Evolutionary conservation across 345 rosid species (phyloP).

Genomic region (Brassica incana): DNA sequence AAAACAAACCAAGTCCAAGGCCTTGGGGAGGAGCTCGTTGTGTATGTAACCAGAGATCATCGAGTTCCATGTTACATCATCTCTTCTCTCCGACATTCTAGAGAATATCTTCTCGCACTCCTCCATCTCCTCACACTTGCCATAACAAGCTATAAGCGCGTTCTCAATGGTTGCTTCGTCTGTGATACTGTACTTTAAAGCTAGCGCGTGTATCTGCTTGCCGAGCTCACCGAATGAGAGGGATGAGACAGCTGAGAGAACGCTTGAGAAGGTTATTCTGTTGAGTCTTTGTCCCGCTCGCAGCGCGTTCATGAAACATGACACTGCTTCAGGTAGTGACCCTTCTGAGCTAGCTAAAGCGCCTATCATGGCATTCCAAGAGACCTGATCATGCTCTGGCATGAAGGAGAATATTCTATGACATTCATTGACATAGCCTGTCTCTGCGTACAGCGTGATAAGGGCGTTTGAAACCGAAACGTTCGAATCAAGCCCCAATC

Average conservation of each 20-base stretch:
- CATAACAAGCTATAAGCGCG: slow-evolving; percentile 83
- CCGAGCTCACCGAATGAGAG: slow-evolving; percentile 50
- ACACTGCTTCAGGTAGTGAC: slow-evolving; percentile 50
- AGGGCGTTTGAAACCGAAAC: slow-evolving; percentile 90
- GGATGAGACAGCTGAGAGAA: slow-evolving; percentile 66
- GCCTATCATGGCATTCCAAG: slow-evolving; percentile 89
- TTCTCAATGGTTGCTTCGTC: slow-evolving; percentile 67
- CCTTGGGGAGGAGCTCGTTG: slow-evolving; percentile 66
- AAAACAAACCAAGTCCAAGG: slow-evolving; percentile 76
- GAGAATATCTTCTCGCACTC: slow-evolving; percentile 76
- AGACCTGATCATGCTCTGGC: slow-evolving; percentile 76
- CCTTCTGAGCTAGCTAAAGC: slow-evolving; percentile 64
- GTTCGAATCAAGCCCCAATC: slow-evolving; percentile 70
- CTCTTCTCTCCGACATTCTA: slow-evolving; percentile 75
- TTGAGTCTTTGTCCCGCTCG: slow-evolving; percentile 62
- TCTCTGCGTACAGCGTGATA: slow-evolving; percentile 69
- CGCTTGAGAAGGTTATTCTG: slow-evolving; percentile 67
- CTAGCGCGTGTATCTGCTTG: slow-evolving; percentile 68
- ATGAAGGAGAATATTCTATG: slow-evolving; percentile 62
- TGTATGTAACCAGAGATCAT: slow-evolving; percentile 90
- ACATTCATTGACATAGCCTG: slow-evolving; percentile 51
- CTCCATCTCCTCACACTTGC: slow-evolving; percentile 75
- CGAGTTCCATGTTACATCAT: slow-evolving; percentile 82
- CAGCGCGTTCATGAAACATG: slow-evolving; percentile 60
- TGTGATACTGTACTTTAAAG: slow-evolving; percentile 50